phyloP scores from a whole-genome alignment of 441 rosid species.

The Syzygium syzygioides region DNA sequence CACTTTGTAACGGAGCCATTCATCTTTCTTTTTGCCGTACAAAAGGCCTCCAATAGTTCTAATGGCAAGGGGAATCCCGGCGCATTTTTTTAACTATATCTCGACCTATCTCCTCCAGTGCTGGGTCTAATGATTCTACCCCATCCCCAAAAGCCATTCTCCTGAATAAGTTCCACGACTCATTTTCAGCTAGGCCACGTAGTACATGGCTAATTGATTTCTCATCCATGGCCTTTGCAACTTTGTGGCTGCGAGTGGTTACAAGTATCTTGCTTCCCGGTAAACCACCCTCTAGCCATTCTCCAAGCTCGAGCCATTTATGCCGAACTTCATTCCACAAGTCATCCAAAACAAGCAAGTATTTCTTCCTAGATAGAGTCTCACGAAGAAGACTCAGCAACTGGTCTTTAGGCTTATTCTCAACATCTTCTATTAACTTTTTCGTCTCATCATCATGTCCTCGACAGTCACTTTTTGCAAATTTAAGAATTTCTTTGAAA shows the following conservation, averaged over 20 bases:
- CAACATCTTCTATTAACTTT: too few species aligned
- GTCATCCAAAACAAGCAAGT: background rate
- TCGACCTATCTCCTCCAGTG: rapidly evolving
- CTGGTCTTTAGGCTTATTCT: rapidly evolving
- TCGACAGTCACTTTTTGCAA: rapidly evolving
- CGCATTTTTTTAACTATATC: background rate
- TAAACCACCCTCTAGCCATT: background rate
- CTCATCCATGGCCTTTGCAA: rapidly evolving
- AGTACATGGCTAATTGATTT: background rate
- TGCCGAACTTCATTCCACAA: background rate
- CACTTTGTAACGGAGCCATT: rapidly evolving
- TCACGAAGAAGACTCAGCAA: rapidly evolving
- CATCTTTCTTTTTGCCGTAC: rapidly evolving
- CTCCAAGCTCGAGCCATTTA: background rate
- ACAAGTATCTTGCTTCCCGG: background rate
- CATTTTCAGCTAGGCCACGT: rapidly evolving
- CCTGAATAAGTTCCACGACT: background rate
- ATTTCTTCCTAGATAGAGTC: rapidly evolving
- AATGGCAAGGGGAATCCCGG: background rate
- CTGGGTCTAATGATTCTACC: rapidly evolving
- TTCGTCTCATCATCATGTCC: rapidly evolving
- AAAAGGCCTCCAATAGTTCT: background rate
- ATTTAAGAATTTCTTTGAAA: background rate
- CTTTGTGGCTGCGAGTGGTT: background rate
- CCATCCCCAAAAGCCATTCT: background rate